Conservation (phyloP, 768 basidiomycete species). For the Kwoniella heveanensis region DNA sequence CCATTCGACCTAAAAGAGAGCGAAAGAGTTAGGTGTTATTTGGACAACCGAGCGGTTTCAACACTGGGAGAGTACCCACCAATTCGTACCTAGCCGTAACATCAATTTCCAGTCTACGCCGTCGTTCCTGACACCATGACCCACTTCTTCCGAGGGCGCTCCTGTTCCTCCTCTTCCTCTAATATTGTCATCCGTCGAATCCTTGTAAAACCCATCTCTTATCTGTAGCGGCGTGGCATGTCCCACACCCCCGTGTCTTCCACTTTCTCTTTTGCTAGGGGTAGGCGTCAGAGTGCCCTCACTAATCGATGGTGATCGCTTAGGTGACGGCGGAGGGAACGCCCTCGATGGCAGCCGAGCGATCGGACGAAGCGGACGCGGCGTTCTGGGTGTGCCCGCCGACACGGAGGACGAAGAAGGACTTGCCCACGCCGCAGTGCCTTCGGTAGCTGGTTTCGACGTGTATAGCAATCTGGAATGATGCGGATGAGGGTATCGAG, state of each 20-base stretch:
- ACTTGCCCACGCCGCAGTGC: not conserved
- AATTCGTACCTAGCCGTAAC: slow-evolving; percentile 51
- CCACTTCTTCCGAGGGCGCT: slow-evolving; percentile 28
- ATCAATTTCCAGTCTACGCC: slow-evolving; percentile 55
- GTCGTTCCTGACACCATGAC: slow-evolving; percentile 48
- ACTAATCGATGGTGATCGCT: slow-evolving; percentile 33
- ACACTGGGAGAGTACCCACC: slow-evolving; percentile 28
- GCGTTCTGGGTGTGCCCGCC: slow-evolving; percentile 4
- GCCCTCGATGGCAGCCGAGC: slow-evolving; percentile 48
- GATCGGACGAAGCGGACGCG: slow-evolving; percentile 38
- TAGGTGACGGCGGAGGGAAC: slow-evolving; percentile 50
- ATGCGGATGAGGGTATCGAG: slow-evolving; percentile 50
- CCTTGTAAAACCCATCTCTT: not conserved
- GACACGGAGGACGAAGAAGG: not conserved
- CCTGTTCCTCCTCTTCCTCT: not conserved
- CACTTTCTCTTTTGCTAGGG: not conserved
- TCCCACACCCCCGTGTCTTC: slow-evolving; percentile 10
- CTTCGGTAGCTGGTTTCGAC: not conserved
- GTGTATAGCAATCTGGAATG: slow-evolving; percentile 41
- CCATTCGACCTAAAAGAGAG: slow-evolving; percentile 47
- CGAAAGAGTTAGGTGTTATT: not conserved
- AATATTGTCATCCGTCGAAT: not conserved
- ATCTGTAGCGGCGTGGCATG: slow-evolving; percentile 19
- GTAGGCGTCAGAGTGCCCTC: not conserved
- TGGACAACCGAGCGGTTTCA: slow-evolving; percentile 10